A percentile compares a stretch with the other conserved stretches of the same genome.
Conservation (phyloP, 2,329 filamentous ascomycete species). For the Penicillium sp. region DNA sequence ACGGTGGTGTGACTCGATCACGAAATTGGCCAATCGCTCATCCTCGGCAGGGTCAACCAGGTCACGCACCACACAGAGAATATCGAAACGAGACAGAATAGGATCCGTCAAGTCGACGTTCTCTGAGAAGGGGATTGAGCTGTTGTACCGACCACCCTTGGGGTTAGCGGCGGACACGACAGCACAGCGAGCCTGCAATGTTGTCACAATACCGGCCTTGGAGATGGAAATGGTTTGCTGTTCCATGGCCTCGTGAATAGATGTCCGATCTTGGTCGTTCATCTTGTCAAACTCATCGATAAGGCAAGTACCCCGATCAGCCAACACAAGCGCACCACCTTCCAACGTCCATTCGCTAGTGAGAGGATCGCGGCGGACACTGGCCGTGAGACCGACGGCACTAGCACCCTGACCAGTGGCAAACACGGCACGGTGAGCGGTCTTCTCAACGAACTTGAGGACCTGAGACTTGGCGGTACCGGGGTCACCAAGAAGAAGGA, state of each 20-base stretch:
- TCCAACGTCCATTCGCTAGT: conserved; percentile 98
- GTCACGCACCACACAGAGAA: conserved; percentile 92
- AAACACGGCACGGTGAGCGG: conserved; percentile 93
- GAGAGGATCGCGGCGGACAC: conserved; percentile 89
- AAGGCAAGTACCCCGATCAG: conserved; percentile 89
- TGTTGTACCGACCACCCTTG: conserved; percentile 94
- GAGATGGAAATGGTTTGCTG: conserved; percentile 99
- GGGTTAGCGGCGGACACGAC: conserved; percentile 97
- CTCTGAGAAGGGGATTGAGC: conserved; percentile 89
- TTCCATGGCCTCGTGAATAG: conserved; percentile 99
- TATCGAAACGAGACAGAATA: conserved; percentile 96
- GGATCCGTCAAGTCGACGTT: conserved; percentile 97
- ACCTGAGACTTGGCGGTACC: conserved; percentile 98
- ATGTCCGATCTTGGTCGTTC: conserved; percentile 98
- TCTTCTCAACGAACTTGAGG: conserved; percentile 96
- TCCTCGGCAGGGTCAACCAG: conserved; percentile 91
- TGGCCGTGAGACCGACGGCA: conserved; percentile 95
- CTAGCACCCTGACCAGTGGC: conserved; percentile 96
- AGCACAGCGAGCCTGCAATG: conserved; percentile 89
- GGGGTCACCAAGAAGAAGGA: conserved; percentile 91
- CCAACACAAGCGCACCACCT: conserved; percentile 90
- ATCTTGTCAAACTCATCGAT: conserved; percentile 99
- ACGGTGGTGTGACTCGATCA: conserved; percentile 88
- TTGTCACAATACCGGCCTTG: conserved; percentile 97
- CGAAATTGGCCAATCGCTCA: conserved; percentile 89